Conservation (phyloP, 805 yeast genomes). For the Candida michaelii region DNA sequence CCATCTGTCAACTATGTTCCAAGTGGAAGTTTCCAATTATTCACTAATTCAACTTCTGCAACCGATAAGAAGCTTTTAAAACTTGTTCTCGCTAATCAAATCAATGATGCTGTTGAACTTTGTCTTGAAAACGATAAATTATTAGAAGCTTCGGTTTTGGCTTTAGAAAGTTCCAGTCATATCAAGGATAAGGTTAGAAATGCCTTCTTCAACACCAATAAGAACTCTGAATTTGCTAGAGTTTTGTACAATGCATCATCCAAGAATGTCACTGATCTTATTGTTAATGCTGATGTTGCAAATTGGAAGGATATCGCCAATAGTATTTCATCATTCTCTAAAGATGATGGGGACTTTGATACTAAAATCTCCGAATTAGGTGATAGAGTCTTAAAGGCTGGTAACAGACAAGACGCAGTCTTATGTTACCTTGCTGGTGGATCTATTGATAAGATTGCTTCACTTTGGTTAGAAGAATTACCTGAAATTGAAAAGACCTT, state of each 20-base stretch:
- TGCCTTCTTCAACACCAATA: slow-evolving; percentile 65
- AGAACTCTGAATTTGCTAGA: slow-evolving; percentile 62
- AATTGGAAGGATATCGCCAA: slow-evolving; percentile 86
- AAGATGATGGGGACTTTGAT: slow-evolving; percentile 50
- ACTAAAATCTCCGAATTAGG: slow-evolving; percentile 66
- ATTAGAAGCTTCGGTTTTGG: slow-evolving; percentile 79
- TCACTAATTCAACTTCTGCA: slow-evolving; percentile 33
- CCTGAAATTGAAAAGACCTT: slow-evolving; percentile 40
- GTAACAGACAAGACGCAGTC: slow-evolving; percentile 70
- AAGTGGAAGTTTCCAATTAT: slow-evolving; percentile 50
- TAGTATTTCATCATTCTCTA: slow-evolving; percentile 58
- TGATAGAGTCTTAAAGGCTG: slow-evolving; percentile 56
- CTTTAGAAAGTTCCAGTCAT: slow-evolving; percentile 54
- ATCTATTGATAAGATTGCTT: slow-evolving; percentile 73
- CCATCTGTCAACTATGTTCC: slow-evolving; percentile 40
- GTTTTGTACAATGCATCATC: slow-evolving; percentile 65
- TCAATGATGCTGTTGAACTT: slow-evolving; percentile 63
- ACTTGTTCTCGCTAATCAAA: slow-evolving; percentile 58
- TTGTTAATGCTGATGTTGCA: slow-evolving; percentile 68
- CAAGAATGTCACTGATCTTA: slow-evolving; percentile 63
- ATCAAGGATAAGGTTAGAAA: slow-evolving; percentile 67
- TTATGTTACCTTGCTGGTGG: slow-evolving; percentile 77
- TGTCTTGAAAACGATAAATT: slow-evolving; percentile 64
- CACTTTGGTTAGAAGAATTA: slow-evolving; percentile 80
- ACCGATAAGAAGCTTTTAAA: slow-evolving; percentile 39